Evolutionary conservation across 2,329 filamentous ascomycete genomes (phyloP), one percentile per base, ranked within the genome.

Genomic region (Tolypocladium sp.): DNA sequence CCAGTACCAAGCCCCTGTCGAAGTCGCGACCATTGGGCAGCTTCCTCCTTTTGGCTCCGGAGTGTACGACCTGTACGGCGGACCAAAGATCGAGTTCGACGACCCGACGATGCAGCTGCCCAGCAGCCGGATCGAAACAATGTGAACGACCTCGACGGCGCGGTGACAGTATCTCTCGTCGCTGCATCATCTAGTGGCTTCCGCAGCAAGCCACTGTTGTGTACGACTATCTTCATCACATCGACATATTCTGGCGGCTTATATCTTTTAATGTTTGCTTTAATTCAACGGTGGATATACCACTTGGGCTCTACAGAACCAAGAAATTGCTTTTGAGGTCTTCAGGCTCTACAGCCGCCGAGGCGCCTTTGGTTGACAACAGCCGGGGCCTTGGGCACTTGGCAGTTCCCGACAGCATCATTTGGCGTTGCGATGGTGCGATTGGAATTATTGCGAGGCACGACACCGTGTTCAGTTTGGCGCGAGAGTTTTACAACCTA

Each of bases 41-140:
- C 64, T 83, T 5, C 79, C 80, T 15, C 71, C 77, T 8, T 84
- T 79, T 60, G 76, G 76, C 7, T 73, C 77, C 22, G 74, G 72
- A n/a, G 73, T 81, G 20, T 81, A 80, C 63, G 80, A 82, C 63
- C 71, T 80, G 2, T 86, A 82, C 77, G 71, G 67, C 17, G 70
- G 66, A 3, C 75, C 77, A 49, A 86, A 86, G 73, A 71, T 82
- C 30, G 83, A 85, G 63, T 84, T 78, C 59, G 82, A 82, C 46
- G 82, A 85, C 62, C 76, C 79, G 25, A 76, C 78, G 12, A 78
- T 85, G 73, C 82, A 84, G 69, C 76, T 86, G 70, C 84, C 83
- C 13, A 85, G 82, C 66, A 80, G 77, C 49, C 75, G 83, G 56
- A 79, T 86, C 62, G 81, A 83, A 63, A 79, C 73, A 61, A 75